Conservation (phyloP, 2,329 filamentous ascomycete species). For the Ceratocystis albifundus region DNA sequence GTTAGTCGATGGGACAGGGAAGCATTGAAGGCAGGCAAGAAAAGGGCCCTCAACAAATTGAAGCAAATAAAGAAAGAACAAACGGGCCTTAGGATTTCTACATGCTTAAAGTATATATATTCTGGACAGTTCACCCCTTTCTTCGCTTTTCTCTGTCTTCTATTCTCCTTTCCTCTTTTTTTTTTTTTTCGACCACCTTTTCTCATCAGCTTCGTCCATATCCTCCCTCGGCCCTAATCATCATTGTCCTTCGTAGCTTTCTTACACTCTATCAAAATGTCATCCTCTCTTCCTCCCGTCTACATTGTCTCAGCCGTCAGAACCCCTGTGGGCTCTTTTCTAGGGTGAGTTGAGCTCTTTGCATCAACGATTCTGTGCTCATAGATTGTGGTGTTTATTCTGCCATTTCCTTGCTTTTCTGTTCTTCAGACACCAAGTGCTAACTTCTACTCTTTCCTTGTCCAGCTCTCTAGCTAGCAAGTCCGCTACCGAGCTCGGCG, state of each 20-base stretch:
- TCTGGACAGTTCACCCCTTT: constrained; percentile 22
- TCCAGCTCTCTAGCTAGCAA: constrained; percentile 74
- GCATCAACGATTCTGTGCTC: neutral
- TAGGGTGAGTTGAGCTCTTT: constrained; percentile 52
- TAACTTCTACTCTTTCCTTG: neutral
- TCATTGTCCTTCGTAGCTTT: neutral
- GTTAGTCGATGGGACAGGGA: constrained; percentile 5
- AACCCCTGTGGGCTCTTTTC: constrained; percentile 87
- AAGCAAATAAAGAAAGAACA: constrained; percentile 9
- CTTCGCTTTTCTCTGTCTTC: constrained; percentile 21
- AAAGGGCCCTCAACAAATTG: constrained; percentile 17
- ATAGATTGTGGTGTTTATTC: neutral
- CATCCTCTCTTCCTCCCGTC: constrained; percentile 58
- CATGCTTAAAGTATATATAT: constrained; percentile 11
- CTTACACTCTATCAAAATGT: constrained; percentile 16
- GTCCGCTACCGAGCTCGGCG: constrained; percentile 74
- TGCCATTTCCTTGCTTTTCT: neutral
- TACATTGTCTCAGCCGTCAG: constrained; percentile 90
- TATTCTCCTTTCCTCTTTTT: constrained; percentile 21
- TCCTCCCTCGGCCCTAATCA: neutral
- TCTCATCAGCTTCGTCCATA: constrained; percentile 19
- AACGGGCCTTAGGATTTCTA: neutral
- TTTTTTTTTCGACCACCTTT: constrained; percentile 20
- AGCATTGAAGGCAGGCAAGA: constrained; percentile 3
- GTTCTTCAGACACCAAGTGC: neutral